Conservation (phyloP, 228 moss, liverwort and hornwort species). For the Sphagnum magellanicum region DNA sequence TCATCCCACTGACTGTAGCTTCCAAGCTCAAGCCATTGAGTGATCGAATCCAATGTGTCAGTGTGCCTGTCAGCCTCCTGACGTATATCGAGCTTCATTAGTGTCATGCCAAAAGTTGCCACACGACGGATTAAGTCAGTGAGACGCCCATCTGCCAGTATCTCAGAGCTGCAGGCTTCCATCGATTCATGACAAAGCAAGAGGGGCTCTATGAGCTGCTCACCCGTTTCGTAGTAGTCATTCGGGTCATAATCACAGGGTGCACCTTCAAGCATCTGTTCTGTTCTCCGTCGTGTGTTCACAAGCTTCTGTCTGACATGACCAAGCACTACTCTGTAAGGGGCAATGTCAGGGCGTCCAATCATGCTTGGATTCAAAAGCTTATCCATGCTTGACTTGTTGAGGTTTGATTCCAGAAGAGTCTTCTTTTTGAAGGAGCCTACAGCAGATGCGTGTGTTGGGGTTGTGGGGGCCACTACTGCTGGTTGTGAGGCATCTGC, state of each 20-base stretch:
- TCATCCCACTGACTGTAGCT: slow-evolving; percentile 83
- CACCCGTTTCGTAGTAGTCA: slow-evolving; percentile 70
- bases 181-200: slow-evolving; percentile 75
- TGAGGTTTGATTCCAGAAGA: slow-evolving; percentile 59
- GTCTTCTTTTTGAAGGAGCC: slow-evolving; percentile 55
- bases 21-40: slow-evolving; percentile 71
- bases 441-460: slow-evolving; percentile 37
- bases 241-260: slow-evolving; percentile 73
- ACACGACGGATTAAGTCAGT: slow-evolving; percentile 69
- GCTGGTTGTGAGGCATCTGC: slow-evolving; percentile 16
- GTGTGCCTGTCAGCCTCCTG: slow-evolving; percentile 84
- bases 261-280: slow-evolving; percentile 64
- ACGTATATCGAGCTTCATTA: slow-evolving; percentile 84
- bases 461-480: slow-evolving; percentile 17
- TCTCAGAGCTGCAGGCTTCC: slow-evolving; percentile 62
- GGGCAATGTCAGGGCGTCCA: slow-evolving; percentile 86
- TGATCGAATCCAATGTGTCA: slow-evolving; percentile 74
- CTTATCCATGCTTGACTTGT: slow-evolving; percentile 81
- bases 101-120: slow-evolving; percentile 83
- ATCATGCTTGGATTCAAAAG: slow-evolving; percentile 71
- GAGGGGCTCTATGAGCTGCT: slow-evolving; percentile 78
- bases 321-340: slow-evolving; percentile 77
- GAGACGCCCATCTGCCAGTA: slow-evolving; percentile 74
- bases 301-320: slow-evolving; percentile 79
- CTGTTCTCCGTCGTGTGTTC: slow-evolving; percentile 73